These are phyloP conservation scores for Chrysosporium queenslandicum DNA, from an alignment of 2,329 filamentous ascomycete genomes.

Conservation along the genomic window DNA sequence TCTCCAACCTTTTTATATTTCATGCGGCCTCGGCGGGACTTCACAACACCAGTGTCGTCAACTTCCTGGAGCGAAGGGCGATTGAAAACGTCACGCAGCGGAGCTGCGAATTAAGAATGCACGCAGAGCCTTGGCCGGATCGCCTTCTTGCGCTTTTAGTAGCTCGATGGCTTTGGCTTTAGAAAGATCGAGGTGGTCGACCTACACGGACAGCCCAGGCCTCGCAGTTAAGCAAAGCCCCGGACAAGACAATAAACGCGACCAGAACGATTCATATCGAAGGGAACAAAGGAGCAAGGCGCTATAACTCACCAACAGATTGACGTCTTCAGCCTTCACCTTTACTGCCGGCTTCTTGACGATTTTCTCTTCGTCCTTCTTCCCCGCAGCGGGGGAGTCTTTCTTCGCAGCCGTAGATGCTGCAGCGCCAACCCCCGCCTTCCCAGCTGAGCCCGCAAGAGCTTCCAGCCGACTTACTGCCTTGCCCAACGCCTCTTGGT, in stretches of 20 bases:
- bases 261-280: neutral
- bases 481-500: slow-evolving; percentile 42
- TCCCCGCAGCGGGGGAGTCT: slow-evolving; percentile 17
- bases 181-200: slow-evolving; percentile 38
- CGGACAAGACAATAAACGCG: neutral
- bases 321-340: slow-evolving; percentile 38
- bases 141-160: slow-evolving; percentile 38
- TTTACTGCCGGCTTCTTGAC: slow-evolving; percentile 36
- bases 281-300: slow-evolving; percentile 2
- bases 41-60: too few species aligned
- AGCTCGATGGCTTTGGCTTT: slow-evolving; percentile 41
- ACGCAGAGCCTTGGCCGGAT: slow-evolving; percentile 34
- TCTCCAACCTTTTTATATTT: too few species aligned
- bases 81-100: neutral
- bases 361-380: slow-evolving; percentile 24
- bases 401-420: slow-evolving; percentile 22
- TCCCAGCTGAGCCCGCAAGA: slow-evolving; percentile 19
- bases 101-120: slow-evolving; percentile 29
- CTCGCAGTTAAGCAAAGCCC: neutral
- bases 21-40: too few species aligned
- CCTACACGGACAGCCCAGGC: slow-evolving; percentile 21
- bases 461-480: slow-evolving; percentile 43
- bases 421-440: slow-evolving; percentile 19
- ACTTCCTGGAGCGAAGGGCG: neutral
- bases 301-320: slow-evolving; percentile 38